Evolutionary conservation across 331 rosid species (phyloP).

Genomic region (Cydonia oblonga): DNA sequence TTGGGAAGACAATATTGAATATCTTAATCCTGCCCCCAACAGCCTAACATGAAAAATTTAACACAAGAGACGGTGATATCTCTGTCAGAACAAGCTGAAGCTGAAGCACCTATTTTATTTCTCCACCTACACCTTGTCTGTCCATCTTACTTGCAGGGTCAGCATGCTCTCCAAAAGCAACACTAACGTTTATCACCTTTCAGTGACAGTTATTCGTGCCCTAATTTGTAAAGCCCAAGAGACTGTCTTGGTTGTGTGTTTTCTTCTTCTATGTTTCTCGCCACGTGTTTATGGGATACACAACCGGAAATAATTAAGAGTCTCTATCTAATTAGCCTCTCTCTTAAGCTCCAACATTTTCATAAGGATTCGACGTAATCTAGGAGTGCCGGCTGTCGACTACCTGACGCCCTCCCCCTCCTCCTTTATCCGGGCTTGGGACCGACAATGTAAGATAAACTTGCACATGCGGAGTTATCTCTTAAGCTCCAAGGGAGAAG

Average conservation of each 20-base stretch:
- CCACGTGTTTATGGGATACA: background rate
- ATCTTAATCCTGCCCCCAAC: background rate
- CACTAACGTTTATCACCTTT: background rate
- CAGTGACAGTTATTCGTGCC: background rate
- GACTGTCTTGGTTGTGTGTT: background rate
- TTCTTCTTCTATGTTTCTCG: background rate
- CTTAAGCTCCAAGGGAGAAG: background rate
- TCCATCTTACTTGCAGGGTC: background rate
- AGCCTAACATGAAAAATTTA: background rate
- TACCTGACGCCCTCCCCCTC: no score
- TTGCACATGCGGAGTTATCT: no score
- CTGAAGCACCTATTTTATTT: background rate
- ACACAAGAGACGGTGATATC: background rate
- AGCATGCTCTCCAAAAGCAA: background rate
- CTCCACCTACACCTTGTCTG: background rate
- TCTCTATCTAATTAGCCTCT: background rate
- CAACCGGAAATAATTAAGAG: no score
- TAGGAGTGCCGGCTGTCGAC: no score
- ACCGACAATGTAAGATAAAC: no score
- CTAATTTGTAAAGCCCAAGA: background rate
- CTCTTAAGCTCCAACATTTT: background rate
- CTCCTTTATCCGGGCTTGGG: no score
- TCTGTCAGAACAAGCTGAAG: background rate
- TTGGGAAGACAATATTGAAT: background rate
- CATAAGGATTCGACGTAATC: no score